A percentile compares a stretch with the other conserved stretches of the same genome.
phyloP scores from a whole-genome alignment of 306 rosid species.

The Lathyrus aphaca region DNA sequence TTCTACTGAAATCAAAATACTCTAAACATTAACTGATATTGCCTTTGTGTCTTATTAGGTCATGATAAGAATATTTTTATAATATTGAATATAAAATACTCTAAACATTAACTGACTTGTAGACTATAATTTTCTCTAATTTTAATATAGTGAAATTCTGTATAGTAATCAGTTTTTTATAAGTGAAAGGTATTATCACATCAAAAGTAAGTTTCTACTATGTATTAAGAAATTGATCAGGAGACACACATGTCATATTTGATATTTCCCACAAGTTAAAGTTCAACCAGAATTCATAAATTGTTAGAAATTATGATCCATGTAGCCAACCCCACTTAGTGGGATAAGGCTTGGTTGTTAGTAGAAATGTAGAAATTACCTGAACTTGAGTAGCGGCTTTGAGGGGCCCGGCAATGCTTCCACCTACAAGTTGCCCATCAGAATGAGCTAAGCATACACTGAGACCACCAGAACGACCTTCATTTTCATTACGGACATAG shows the following conservation, averaged over 20 bases:
- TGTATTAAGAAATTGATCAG: slow-evolving; percentile 17
- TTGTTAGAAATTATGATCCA: slow-evolving; percentile 4
- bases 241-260: slow-evolving; percentile 20
- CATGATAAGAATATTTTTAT: too few species aligned
- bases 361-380: slow-evolving; percentile 55
- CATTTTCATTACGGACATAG: slow-evolving; percentile 67
- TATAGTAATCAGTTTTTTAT: background rate
- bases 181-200: background rate
- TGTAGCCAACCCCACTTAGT: too few species aligned
- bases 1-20: slow-evolving; percentile 12
- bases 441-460: slow-evolving; percentile 77
- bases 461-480: slow-evolving; percentile 75
- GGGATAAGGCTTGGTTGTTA: too few species aligned
- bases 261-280: slow-evolving; percentile 18
- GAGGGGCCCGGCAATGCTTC: slow-evolving; percentile 89
- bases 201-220: background rate
- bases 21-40: background rate
- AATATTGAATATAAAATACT: too few species aligned
- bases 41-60: background rate
- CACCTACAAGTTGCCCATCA: slow-evolving; percentile 86
- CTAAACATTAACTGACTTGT: background rate
- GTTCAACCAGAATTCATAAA: slow-evolving; percentile 15
- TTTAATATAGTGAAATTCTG: background rate
- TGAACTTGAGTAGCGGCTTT: slow-evolving; percentile 89
- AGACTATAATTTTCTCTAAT: background rate